These are phyloP conservation scores for Ogataea hybrid DNA, from an alignment of 1,139 yeast genomes.

Conservation along the genomic window DNA sequence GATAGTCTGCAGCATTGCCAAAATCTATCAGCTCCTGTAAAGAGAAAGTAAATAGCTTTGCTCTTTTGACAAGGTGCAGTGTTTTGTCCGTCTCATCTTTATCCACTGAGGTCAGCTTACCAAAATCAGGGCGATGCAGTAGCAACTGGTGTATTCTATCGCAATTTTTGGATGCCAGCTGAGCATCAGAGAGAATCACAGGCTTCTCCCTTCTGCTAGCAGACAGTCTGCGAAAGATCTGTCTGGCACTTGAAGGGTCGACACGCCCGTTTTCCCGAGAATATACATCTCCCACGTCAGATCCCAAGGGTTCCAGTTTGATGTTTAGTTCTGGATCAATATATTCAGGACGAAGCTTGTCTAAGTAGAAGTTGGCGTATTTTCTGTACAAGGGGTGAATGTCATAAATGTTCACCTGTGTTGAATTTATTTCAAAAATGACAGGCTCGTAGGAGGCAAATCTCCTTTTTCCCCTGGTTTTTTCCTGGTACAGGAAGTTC, in stretches of 20 bases:
- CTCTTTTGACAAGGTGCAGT: conserved; percentile 7
- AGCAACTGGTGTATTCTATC: conserved; percentile 13
- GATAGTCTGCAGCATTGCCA: conserved; percentile 32
- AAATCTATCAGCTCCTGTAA: conserved; percentile 30
- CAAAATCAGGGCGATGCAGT: conserved; percentile 11
- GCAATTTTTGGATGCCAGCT: conserved; percentile 7
- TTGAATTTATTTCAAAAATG: conserved; percentile 31
- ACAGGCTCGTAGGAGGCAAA: conserved; percentile 21
- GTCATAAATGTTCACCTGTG: conserved; percentile 27
- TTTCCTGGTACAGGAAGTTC: conserved; percentile 13
- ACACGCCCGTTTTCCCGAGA: not conserved
- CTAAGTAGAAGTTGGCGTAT: conserved; percentile 21
- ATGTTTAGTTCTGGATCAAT: conserved; percentile 29
- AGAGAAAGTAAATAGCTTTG: conserved; percentile 21
- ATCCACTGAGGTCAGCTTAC: conserved; percentile 11
- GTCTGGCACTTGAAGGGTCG: not conserved
- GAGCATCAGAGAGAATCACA: not conserved
- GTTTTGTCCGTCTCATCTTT: conserved; percentile 12
- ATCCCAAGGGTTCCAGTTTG: conserved; percentile 12
- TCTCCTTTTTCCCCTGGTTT: not conserved
- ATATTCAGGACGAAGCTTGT: conserved; percentile 21
- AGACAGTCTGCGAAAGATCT: not conserved
- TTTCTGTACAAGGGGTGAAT: conserved; percentile 14
- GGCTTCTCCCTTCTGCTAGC: not conserved
- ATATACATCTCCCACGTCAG: too few species aligned